Evolutionary conservation across 305 asterid species (phyloP).

Genomic region (Fraxinus nigra): DNA sequence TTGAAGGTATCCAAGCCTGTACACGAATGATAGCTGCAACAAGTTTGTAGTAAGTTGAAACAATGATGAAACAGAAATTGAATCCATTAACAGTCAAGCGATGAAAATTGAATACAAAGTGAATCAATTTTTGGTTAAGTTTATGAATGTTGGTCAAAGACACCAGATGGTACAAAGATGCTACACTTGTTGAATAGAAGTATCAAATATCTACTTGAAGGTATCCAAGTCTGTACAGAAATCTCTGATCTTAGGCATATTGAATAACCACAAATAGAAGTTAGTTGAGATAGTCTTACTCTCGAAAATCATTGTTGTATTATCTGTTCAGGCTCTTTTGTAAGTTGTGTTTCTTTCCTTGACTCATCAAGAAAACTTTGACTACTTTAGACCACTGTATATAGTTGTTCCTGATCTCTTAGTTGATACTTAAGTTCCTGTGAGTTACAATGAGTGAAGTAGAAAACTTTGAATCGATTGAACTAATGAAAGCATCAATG

Average conservation of each 20-base stretch:
- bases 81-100: not conserved
- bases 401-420: not conserved
- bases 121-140: not conserved
- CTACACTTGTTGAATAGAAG: not conserved
- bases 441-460: not conserved
- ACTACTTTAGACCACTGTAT: not conserved
- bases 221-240: not conserved
- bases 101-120: not conserved
- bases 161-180: not conserved
- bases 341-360: not conserved
- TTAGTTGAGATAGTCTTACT: not conserved
- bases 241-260: not conserved
- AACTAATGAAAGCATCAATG: not conserved
- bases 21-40: not conserved
- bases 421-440: not conserved
- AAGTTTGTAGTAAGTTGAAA: not conserved
- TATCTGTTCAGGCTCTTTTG: not conserved
- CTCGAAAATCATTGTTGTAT: not conserved
- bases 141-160: not conserved
- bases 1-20: not conserved
- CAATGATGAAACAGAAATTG: not conserved
- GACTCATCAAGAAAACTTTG: not conserved
- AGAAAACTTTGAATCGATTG: not conserved
- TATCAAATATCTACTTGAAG: not conserved
- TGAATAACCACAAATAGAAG: not conserved